These are phyloP conservation scores for Penicillium sp. DNA, from an alignment of 2,329 filamentous ascomycete species.

Conservation along the genomic window DNA sequence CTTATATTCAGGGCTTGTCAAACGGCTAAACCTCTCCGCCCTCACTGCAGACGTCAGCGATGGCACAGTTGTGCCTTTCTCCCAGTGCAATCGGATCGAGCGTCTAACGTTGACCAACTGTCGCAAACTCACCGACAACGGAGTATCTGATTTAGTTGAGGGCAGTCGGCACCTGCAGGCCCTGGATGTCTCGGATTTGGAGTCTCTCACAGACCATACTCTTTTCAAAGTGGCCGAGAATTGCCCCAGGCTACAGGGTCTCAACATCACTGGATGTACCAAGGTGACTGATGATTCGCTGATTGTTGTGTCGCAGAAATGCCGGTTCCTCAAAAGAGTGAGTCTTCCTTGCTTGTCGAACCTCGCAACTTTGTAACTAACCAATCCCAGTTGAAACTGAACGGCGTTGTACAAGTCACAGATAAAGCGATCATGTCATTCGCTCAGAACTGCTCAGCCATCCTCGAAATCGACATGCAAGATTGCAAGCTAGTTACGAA, in stretches of 20 bases:
- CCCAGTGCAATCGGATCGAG: slow-evolving; percentile 87
- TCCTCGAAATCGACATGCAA: slow-evolving; percentile 94
- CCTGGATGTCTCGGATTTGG: slow-evolving; percentile 83
- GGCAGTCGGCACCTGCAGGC: slow-evolving; percentile 83
- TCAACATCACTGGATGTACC: slow-evolving; percentile 88
- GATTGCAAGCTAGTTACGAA: slow-evolving; percentile 83
- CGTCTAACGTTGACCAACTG: slow-evolving; percentile 92
- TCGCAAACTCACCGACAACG: slow-evolving; percentile 79
- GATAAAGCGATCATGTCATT: slow-evolving; percentile 84
- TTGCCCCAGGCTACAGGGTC: slow-evolving; percentile 83
- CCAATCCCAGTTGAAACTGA: slow-evolving; percentile 78
- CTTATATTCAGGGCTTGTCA: slow-evolving; percentile 86
- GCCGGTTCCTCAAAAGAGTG: slow-evolving; percentile 78
- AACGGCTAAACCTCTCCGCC: slow-evolving; percentile 85
- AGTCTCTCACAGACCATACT: slow-evolving; percentile 79
- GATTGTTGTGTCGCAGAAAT: slow-evolving; percentile 77
- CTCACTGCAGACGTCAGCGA: slow-evolving; percentile 81
- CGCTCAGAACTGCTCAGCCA: slow-evolving; percentile 84
- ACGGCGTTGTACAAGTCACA: slow-evolving; percentile 84
- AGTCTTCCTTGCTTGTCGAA: slow-evolving; percentile 36
- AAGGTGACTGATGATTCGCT: slow-evolving; percentile 87
- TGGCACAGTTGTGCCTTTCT: slow-evolving; percentile 81
- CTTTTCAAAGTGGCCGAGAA: slow-evolving; percentile 78
- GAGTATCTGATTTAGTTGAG: slow-evolving; percentile 77
- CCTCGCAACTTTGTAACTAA: slow-evolving; percentile 19